phyloP scores from a whole-genome alignment of 176 grass and related monocot species.

The Eleusine indica region DNA sequence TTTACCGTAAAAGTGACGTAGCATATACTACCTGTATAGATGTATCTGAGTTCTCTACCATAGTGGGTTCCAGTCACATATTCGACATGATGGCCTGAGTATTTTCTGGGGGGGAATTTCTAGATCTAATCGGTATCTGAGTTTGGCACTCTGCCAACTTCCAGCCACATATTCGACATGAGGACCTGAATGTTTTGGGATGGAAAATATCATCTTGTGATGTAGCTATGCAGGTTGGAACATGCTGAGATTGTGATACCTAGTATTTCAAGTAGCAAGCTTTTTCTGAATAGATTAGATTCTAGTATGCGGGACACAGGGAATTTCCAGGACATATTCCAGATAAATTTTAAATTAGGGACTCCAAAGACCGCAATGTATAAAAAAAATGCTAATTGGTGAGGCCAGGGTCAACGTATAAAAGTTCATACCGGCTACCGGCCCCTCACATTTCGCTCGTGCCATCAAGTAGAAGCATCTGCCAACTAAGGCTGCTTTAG shows the following conservation, averaged over 20 bases:
- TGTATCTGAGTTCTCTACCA: not conserved
- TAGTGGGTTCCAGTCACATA: not conserved
- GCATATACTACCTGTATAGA: too few relatives aligned
- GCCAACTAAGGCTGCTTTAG: constrained; percentile 25
- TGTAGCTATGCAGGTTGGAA: constrained; percentile 4
- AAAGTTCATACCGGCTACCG: not conserved
- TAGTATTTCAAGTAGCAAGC: constrained; percentile 12
- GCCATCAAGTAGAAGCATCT: constrained; percentile 43
- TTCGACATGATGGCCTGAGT: not conserved
- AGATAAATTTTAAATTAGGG: not conserved
- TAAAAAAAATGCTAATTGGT: constrained; percentile 1
- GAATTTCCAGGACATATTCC: not conserved
- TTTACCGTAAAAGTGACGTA: too few relatives aligned
- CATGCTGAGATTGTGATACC: constrained; percentile 11
- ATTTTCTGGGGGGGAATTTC: not conserved
- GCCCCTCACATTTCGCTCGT: constrained; percentile 33
- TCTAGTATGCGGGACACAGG: constrained; percentile 1
- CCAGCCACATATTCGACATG: constrained; percentile 41
- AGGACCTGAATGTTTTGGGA: constrained; percentile 8
- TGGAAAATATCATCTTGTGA: not conserved
- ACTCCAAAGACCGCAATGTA: constrained; percentile 15
- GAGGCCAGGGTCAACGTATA: constrained; percentile 21
- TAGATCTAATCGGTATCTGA: not conserved
- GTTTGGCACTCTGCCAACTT: not conserved
- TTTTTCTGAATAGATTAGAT: constrained; percentile 13